phyloP scores from a whole-genome alignment of 2,329 filamentous ascomycete species.

The Curvularia hawaiiensis region DNA sequence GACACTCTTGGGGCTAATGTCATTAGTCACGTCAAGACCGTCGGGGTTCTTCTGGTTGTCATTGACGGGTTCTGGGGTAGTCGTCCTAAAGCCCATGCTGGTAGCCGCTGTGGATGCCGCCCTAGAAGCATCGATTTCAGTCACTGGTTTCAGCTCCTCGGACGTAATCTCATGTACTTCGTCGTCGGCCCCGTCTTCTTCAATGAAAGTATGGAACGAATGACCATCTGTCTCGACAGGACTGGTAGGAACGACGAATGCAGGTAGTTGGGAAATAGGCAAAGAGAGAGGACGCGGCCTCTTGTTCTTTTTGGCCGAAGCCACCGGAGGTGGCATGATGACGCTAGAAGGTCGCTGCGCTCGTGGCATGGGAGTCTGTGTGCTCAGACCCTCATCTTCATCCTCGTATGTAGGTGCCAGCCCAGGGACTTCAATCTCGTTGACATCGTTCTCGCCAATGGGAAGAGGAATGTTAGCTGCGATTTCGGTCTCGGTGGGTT shows the following conservation, averaged over 20 bases:
- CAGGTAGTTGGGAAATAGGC: conserved; percentile 30
- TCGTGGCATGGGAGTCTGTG: conserved; percentile 33
- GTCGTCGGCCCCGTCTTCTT: background rate
- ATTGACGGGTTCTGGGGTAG: conserved; percentile 24
- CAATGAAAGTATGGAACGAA: background rate
- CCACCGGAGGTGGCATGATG: conserved; percentile 34
- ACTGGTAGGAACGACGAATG: conserved; percentile 25
- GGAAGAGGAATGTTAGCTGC: conserved; percentile 72
- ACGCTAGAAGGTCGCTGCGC: conserved; percentile 37
- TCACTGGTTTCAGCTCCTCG: conserved; percentile 9
- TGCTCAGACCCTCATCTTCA: conserved; percentile 38
- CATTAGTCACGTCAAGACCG: conserved; percentile 26
- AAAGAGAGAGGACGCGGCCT: conserved; percentile 40
- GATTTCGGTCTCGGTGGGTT: conserved; percentile 52
- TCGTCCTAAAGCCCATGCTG: conserved; percentile 36
- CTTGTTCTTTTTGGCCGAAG: conserved; percentile 24
- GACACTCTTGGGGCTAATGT: conserved; percentile 29
- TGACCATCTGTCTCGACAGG: conserved; percentile 3
- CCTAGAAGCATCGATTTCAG: conserved; percentile 35
- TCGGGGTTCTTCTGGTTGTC: conserved; percentile 19
- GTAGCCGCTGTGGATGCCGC: conserved; percentile 42
- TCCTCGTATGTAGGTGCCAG: conserved; percentile 69
- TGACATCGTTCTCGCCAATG: conserved; percentile 68
- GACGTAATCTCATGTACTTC: conserved; percentile 18
- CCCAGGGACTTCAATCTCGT: conserved; percentile 81